Evolutionary conservation across 2,329 filamentous ascomycete species (phyloP).

Genomic region (Xylaria sp.): DNA sequence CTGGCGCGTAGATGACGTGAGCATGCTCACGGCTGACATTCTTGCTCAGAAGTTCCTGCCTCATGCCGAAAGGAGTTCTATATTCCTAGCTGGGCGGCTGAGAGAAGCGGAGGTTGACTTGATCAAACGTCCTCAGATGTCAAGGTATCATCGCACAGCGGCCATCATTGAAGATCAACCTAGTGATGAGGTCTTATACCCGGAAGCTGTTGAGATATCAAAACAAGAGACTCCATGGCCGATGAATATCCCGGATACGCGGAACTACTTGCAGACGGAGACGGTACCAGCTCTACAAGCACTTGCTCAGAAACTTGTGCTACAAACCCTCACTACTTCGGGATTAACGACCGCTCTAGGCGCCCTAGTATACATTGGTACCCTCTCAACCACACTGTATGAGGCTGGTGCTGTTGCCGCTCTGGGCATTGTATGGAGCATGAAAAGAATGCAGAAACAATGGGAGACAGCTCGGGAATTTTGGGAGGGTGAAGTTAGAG

Average conservation of each 20-base stretch:
- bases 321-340: conserved; percentile 77
- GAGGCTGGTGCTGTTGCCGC: conserved; percentile 68
- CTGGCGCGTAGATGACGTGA: conserved; percentile 92
- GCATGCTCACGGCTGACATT: conserved; percentile 80
- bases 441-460: conserved; percentile 64
- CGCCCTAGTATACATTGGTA: conserved; percentile 62
- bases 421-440: conserved; percentile 64
- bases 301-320: conserved; percentile 73
- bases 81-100: conserved; percentile 81
- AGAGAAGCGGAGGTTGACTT: conserved; percentile 51
- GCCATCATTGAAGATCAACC: conserved; percentile 26
- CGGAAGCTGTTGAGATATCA: not conserved
- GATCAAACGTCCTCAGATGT: conserved; percentile 15
- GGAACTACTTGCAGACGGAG: conserved; percentile 68
- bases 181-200: not conserved
- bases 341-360: conserved; percentile 63
- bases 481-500: conserved; percentile 71
- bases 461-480: conserved; percentile 66
- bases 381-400: conserved; percentile 59
- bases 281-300: conserved; percentile 75
- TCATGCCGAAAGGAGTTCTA: conserved; percentile 77
- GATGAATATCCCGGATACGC: conserved; percentile 72
- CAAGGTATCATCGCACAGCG: not conserved
- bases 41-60: conserved; percentile 78
- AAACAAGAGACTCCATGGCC: conserved; percentile 64